Base-by-base conservation (phyloP, 2,329 filamentous ascomycete species). In the Ascochyta koolunga region DNA sequence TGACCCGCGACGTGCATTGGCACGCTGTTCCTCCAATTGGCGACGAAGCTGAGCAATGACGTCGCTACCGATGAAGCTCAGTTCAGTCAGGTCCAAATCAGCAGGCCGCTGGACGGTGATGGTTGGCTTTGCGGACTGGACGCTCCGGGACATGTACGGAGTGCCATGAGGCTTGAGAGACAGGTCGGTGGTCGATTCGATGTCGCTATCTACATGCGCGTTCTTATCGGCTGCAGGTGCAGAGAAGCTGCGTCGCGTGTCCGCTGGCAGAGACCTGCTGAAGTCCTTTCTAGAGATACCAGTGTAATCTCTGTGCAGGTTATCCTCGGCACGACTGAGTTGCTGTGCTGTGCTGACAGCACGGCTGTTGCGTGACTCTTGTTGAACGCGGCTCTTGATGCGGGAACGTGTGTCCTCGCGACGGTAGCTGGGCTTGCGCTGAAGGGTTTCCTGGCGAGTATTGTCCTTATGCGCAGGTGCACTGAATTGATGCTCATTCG, bases 11-110 rank as follows among this genome's bases (percentile, higher is more conserved):
- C 78, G 76, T 27, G 73, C 73, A 25, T 77, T 76, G 25, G 79
- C 67, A 45, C 80, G 74, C 67, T 86, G 82, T 55, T 82, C 79
- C 64, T 86, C 84, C 6, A 86, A 62, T 13, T 76, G 78, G 61
- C 79, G 82, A 35, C 84, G 79, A 43, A 87, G 73, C 37, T 78
- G 75, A 25, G 80, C 79, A 61, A 86, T 80, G 46, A 83, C 79
- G 49, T 78, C 72, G 45, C 76, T 76, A 63, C 84, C 79, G 54
- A 85, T 77, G 54, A 80, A 79, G 68, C 81, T 86, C 43, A 87
- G 64, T 54, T 83, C 73, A 1, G 84, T 86, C 40, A 83, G 59
- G 37, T 74, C 69, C 18, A 72, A 36, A 50, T 69, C 66, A 5
- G 61, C 60, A 42, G 70, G 71, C 25, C 63, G 63, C 46, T 73